Percentiles rank a stretch among this genome's conserved stretches.
phyloP scores from a whole-genome alignment of 2,329 filamentous ascomycete genomes.

The Cercospora berteroae region DNA sequence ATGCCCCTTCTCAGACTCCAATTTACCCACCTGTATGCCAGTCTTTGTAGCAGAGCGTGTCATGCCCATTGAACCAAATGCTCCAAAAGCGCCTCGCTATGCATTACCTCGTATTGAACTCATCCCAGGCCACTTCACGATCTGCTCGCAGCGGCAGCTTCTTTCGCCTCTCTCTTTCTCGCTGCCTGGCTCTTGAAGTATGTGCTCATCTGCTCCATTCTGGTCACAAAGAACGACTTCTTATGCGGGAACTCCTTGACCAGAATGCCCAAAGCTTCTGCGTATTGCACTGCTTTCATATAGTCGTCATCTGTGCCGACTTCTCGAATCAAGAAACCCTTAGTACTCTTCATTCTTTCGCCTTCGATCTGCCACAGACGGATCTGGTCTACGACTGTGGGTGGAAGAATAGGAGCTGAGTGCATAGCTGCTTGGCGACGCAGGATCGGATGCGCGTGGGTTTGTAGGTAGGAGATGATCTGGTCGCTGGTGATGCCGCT shows the following conservation, averaged over 20 bases:
- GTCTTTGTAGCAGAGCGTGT: not conserved
- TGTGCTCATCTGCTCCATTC: slow-evolving; percentile 81
- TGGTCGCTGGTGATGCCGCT: slow-evolving; percentile 93
- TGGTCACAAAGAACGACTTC: slow-evolving; percentile 86
- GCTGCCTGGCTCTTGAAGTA: slow-evolving; percentile 64
- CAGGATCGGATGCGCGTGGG: slow-evolving; percentile 94
- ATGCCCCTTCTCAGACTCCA: not conserved
- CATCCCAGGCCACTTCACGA: slow-evolving; percentile 4
- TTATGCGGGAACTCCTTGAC: slow-evolving; percentile 79
- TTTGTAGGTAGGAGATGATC: slow-evolving; percentile 87
- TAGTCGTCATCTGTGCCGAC: slow-evolving; percentile 67
- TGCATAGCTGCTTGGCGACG: slow-evolving; percentile 54
- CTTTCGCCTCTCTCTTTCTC: slow-evolving; percentile 33
- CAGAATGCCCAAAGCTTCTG: slow-evolving; percentile 85
- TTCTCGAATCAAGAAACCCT: slow-evolving; percentile 86
- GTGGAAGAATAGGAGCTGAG: slow-evolving; percentile 72
- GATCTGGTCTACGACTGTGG: slow-evolving; percentile 96
- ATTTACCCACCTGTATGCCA: not conserved
- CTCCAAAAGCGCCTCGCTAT: slow-evolving; percentile 26
- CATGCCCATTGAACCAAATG: not conserved
- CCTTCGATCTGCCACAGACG: slow-evolving; percentile 96
- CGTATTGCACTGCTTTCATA: slow-evolving; percentile 67
- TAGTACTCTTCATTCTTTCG: slow-evolving; percentile 82
- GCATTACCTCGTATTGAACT: slow-evolving; percentile 2
- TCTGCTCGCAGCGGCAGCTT: slow-evolving; percentile 10